Evolutionary conservation across 2,329 filamentous ascomycete species (phyloP), one percentile per base, ranked within the genome.

Genomic region (Ascocoryne sarcoides): DNA sequence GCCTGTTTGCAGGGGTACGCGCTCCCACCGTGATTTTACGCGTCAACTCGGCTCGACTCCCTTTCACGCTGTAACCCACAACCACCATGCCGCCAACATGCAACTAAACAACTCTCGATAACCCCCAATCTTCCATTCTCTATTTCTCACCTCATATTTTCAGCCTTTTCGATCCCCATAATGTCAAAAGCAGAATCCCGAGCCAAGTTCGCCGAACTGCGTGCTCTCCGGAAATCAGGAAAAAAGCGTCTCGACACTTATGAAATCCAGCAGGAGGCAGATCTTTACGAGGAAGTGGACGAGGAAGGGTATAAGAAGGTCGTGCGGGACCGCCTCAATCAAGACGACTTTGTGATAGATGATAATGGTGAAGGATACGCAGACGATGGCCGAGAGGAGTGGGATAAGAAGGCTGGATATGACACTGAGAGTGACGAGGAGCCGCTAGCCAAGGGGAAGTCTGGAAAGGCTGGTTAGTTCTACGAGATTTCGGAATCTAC

Each of bases 341-440:
- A 94, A 56, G 92, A 98, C 55, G 92, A 98, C 65, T 98, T 98
- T 57, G 90, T 98, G 38, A 89, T 98, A 45, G 92, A 96, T 67
- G 92, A 98, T 66, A 94, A 95, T 67, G 90, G 90, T 57, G 87
- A 90, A 60, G 90, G 92, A 28, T 98, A 98, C 58, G 90, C 87
- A 50, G 90, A 96, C 60, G 92, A 96, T 59, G 92, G 92, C 45
- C 82, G 92, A 40, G 89, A 95, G 65, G 92, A 96, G 55, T 90
- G 90, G 89, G 73, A 82, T 49, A 68, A 71, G 50, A 71, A 71
- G 44, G 67, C 76, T 59, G 70, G 73, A 48, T 76, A 82, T 60
- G 74, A 82, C 47, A 84, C 80, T 26, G 87, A 92, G 45, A 89
- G 79, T 46, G 86, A 93, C 31, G 81, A 81, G 26, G 76, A 85